Evolutionary conservation across 2,329 filamentous ascomycete species (phyloP), one percentile per base, ranked within the genome.

Genomic region (Aspergillus melleus): DNA sequence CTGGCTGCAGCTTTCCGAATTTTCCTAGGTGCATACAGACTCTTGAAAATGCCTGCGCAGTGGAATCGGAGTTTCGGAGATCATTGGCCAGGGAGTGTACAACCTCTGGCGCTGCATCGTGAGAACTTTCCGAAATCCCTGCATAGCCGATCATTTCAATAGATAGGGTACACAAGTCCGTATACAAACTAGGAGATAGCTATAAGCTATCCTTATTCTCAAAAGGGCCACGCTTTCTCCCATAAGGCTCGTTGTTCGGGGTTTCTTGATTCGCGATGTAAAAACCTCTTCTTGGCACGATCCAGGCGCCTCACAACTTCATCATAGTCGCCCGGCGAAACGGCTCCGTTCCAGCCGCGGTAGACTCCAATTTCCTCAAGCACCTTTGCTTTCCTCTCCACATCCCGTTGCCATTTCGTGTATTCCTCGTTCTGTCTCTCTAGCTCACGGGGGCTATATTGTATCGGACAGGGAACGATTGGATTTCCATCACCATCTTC

Each of bases 261-360:
- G 20, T 30, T 66, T 49, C 19, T 55, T n/a, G 60, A 62, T 58
- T 61, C 62, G 29, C 56, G 51, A 55, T 42, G 36, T 24, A 50
- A 64, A 50, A 63, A 64, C 42, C 52, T 54, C 39, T 57, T 6
- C 51, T 64, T 66, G n/a, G 57, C 20, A 20, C 9, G 24, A 24
- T 26, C 16, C 19, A 65, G 54, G 51, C 61, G 54, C 26, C 59
- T 63, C 5, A 55, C 30, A 12, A 62, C 46, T 57, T 65, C 57
- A 50, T 61, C 58, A 54, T 64, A 66, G 16, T 66, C 58, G 12
- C 53, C 19, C 49, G 63, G 58, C 50, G 55, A 58, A 19, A 65
- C 63, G 20, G 61, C 63, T 32, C 61, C 64, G 55, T 63, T 64
- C 64, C 63, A 68, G n/a, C 66, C 65, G 14, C 54, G 55, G 56